Evolutionary conservation across 495 filamentous ascomycete genomes (phyloP).

Genomic region (Letharia columbiana): DNA sequence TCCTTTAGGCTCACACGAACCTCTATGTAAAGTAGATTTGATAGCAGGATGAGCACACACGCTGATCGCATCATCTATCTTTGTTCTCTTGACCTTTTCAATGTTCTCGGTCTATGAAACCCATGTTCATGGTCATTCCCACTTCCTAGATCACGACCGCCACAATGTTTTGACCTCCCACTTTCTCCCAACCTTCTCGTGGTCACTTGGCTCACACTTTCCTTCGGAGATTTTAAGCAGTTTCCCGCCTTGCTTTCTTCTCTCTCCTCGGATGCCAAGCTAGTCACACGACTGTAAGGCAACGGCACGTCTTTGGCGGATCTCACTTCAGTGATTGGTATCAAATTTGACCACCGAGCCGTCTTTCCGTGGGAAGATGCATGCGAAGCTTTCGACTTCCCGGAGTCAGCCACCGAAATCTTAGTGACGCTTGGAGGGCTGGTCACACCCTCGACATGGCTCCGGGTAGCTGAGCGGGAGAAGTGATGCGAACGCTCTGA

Average conservation of each 20-base stretch:
- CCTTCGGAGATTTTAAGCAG: slow-evolving; percentile 45
- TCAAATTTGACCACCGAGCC: slow-evolving; percentile 30
- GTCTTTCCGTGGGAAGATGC: slow-evolving; percentile 18
- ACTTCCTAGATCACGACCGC: slow-evolving; percentile 10
- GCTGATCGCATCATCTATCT: slow-evolving; percentile 3
- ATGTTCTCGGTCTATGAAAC: slow-evolving; percentile 6
- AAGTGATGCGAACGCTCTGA: slow-evolving; percentile 22
- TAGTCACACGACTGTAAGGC: slow-evolving; percentile 42
- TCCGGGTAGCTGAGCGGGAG: slow-evolving; percentile 8
- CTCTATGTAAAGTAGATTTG: neutral
- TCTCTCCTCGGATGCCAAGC: slow-evolving; percentile 32
- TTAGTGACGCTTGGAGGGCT: slow-evolving; percentile 13
- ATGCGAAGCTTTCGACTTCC: slow-evolving; percentile 22
- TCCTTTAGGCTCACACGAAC: neutral
- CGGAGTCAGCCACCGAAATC: slow-evolving; percentile 10
- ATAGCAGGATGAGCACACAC: neutral
- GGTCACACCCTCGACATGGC: slow-evolving; percentile 14
- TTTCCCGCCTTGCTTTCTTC: slow-evolving; percentile 15
- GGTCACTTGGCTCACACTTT: slow-evolving; percentile 59
- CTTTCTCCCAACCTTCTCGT: slow-evolving; percentile 33
- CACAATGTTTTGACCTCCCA: slow-evolving; percentile 12
- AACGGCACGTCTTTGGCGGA: slow-evolving; percentile 37
- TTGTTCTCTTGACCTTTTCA: slow-evolving; percentile 22
- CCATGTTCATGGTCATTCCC: slow-evolving; percentile 2
- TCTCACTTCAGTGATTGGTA: slow-evolving; percentile 14